A percentile compares a stretch with the other conserved stretches of the same genome.
Conservation (phyloP, 139 green algal genomes). For the Pleodorina starrii region DNA sequence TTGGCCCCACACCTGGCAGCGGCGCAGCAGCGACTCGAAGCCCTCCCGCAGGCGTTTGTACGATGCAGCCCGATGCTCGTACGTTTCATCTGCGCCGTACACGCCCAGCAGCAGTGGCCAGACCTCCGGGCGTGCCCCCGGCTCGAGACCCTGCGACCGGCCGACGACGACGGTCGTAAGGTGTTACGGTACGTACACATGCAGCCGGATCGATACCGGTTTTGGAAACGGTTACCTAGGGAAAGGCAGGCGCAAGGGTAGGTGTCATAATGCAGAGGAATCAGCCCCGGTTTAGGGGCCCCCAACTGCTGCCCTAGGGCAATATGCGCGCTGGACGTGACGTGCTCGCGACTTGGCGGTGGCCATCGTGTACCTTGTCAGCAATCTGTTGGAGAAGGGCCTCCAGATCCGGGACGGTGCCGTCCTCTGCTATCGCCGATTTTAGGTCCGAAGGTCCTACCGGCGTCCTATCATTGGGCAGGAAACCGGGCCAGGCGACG, state of each 20-base stretch:
- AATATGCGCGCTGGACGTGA: too few relatives aligned
- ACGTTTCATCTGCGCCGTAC: conserved; percentile 41
- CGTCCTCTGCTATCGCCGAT: background rate
- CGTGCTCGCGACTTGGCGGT: background rate
- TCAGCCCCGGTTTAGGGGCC: too few relatives aligned
- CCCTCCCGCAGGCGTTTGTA: conserved; percentile 39
- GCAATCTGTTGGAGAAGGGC: conserved; percentile 35
- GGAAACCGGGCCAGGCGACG: too few relatives aligned
- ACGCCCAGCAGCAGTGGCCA: conserved; percentile 81
- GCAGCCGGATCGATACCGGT: too few relatives aligned
- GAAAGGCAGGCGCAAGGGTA: too few relatives aligned
- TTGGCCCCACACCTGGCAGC: conserved; percentile 67
- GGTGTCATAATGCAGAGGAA: too few relatives aligned
- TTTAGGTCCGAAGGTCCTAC: conserved; percentile 6
- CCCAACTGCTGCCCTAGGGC: too few relatives aligned
- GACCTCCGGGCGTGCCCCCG: conserved; percentile 59
- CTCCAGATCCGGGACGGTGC: background rate
- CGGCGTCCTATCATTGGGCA: background rate
- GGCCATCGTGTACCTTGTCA: conserved; percentile 30
- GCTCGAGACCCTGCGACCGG: conserved; percentile 64
- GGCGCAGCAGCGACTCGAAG: conserved; percentile 67
- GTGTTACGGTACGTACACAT: too few relatives aligned
- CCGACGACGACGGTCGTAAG: background rate
- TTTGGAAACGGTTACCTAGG: too few relatives aligned
- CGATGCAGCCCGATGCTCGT: background rate